Base-by-base conservation (phyloP, 768 basidiomycete genomes). In the Kwoniella europaea region DNA sequence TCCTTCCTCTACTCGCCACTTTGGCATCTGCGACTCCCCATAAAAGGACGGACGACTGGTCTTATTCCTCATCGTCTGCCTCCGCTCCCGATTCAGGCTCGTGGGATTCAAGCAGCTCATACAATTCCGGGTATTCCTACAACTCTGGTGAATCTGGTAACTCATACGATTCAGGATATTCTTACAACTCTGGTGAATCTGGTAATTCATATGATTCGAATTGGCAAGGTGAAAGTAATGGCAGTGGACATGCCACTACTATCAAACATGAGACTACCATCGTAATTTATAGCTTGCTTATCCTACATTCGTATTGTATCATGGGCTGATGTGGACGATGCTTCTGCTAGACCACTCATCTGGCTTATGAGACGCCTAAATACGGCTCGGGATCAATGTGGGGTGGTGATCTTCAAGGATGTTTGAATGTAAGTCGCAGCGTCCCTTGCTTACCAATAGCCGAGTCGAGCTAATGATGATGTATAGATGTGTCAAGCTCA, bases 371-470 rank as follows among this genome's bases (percentile, higher is more conserved):
- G 22, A 66, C 65, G 0, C 65, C 65, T 42, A 56, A 66, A n/a
- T 52, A 66, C 43, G 65, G 65, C 27, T 66, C 65, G 4, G 65
- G 65, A 4, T 66, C 65, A 20, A 54, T 43, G 35, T 55, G 53
- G n/a, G 65, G 43, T 18, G 65, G 57, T 41, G 65, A 66, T 46
- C 54, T 59, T n/a, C 57, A 66, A 43, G 53, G 65, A 0, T 66
- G 65, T 18, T 55, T 66, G 24, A 66, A 64, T 20, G 59, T 60
- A 18, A 60, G 59, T 59, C 3, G 27, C 1, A 2, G 27, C 27
- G 27, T 27, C 27, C 1, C 27, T 27, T 27, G 27, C 27, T 27
- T 3, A 27, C 27, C 3, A 27, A 27, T 27, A 27, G 27, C 27
- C 3, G 27, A 27, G 27, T 27, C 27, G 3, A 27, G 27, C 27